Percentiles rank a stretch among this genome's conserved stretches.
Evolutionary conservation across 148 eudicot species (phyloP).

Genomic region (Vaccinium darrowii): DNA sequence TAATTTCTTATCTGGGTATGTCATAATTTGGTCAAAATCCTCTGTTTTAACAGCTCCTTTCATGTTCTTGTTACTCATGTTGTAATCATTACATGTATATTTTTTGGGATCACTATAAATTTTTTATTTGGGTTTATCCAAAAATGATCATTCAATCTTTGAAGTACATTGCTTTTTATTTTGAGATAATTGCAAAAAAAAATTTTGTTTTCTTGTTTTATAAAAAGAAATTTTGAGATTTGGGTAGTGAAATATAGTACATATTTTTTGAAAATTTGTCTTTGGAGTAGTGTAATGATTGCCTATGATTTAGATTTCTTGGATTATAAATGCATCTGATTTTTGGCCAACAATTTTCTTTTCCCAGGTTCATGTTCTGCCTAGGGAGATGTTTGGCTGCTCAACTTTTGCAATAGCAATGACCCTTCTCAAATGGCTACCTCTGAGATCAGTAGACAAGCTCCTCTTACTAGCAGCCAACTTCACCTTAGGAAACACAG

Average conservation of each 20-base stretch:
- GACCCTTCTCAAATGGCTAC: constrained; percentile 83
- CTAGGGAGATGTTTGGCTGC: constrained; percentile 91
- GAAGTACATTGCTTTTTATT: neutral
- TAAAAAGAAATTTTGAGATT: too few species aligned
- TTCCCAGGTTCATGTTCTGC: constrained; percentile 80
- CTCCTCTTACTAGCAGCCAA: constrained; percentile 59
- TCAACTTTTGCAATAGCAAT: constrained; percentile 85
- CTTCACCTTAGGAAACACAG: constrained; percentile 64
- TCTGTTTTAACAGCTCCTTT: neutral
- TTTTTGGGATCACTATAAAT: neutral
- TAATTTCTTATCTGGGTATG: neutral
- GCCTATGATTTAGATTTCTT: neutral
- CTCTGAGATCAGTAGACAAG: constrained; percentile 76
- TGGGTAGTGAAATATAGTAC: neutral
- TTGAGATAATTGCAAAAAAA: neutral
- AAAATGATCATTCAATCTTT: neutral
- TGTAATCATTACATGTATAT: neutral
- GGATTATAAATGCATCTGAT: neutral
- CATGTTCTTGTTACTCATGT: neutral
- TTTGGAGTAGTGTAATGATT: neutral
- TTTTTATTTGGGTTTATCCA: neutral
- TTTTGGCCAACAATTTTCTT: neutral
- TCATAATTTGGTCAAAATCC: neutral
- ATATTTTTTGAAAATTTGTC: too few species aligned
- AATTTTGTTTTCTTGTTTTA: neutral